These are phyloP conservation scores for Phytophthora brassicae DNA, from an alignment of 352 stramenopile genomes.

Conservation along the genomic window DNA sequence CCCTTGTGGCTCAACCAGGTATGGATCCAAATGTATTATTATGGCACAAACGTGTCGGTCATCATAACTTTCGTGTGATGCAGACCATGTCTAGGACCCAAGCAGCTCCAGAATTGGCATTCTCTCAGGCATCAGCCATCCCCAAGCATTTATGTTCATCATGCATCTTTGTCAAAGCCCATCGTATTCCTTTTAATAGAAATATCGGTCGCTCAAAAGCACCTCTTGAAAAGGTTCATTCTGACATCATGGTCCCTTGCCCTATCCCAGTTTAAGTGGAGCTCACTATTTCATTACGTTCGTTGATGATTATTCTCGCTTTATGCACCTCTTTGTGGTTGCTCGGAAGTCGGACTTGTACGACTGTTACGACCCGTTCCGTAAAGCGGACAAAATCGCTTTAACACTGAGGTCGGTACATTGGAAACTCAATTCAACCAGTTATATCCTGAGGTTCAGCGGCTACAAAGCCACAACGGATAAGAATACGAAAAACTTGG, in stretches of 20 bases:
- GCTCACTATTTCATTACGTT: conserved; percentile 3
- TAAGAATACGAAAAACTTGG: not conserved
- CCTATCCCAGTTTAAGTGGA: conserved; percentile 5
- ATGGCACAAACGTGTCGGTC: conserved; percentile 3
- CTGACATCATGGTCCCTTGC: conserved; percentile 16
- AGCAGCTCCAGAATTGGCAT: not conserved
- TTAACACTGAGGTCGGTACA: not conserved
- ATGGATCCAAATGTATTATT: too few relatives aligned
- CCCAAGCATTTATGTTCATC: not conserved
- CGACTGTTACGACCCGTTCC: not conserved
- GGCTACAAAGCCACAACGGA: not conserved
- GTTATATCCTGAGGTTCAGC: not conserved
- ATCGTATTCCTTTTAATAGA: conserved; percentile 8
- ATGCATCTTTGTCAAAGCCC: conserved; percentile 3
- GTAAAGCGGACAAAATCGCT: not conserved
- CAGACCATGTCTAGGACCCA: not conserved
- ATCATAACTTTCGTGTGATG: not conserved
- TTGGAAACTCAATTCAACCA: not conserved
- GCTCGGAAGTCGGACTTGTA: conserved; percentile 1
- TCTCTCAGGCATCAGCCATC: not conserved
- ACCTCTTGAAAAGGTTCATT: conserved; percentile 14
- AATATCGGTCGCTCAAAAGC: not conserved
- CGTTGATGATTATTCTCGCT: conserved; percentile 1
- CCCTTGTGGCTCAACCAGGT: conserved; percentile 10
- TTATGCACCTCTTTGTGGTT: conserved; percentile 1